Conservation (phyloP, 1,139 yeast species). For the Yamadazyma aaseri region DNA sequence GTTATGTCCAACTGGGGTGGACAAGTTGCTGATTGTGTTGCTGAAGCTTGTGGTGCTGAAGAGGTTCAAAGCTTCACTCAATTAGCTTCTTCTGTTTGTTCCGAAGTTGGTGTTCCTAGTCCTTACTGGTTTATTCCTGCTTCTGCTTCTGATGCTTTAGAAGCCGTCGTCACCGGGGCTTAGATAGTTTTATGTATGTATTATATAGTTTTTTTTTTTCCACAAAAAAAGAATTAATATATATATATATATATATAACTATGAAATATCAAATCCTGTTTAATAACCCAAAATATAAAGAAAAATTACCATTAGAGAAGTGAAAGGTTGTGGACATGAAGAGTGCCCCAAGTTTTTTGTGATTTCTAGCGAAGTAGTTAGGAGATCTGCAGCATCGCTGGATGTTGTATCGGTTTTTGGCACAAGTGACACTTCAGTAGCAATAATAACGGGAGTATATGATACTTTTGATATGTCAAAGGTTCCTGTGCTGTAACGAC, state of each 20-base stretch:
- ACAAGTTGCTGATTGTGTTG: conserved; percentile 30
- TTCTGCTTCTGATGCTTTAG: conserved; percentile 31
- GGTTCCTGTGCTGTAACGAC: conserved; percentile 7
- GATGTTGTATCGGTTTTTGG: not conserved
- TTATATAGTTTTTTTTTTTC: too few relatives aligned
- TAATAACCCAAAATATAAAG: not conserved
- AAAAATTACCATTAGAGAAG: not conserved
- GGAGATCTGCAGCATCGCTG: not conserved
- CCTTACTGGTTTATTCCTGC: conserved; percentile 23
- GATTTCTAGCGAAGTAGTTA: not conserved
- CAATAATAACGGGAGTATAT: conserved; percentile 8
- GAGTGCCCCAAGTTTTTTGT: too few relatives aligned
- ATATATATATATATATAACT: too few relatives aligned
- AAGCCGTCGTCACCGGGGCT: conserved; percentile 25
- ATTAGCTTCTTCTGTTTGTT: conserved; percentile 25
- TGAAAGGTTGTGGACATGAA: too few relatives aligned
- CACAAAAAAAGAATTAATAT: too few relatives aligned
- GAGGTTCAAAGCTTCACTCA: conserved; percentile 26
- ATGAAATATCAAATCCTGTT: too few relatives aligned
- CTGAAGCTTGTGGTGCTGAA: conserved; percentile 26
- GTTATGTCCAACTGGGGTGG: conserved; percentile 32
- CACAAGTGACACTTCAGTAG: not conserved
- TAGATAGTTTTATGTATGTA: conserved; percentile 1
- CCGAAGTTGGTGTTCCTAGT: conserved; percentile 22
- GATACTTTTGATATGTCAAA: conserved; percentile 6